These are phyloP conservation scores for Yamadazyma sp. DNA, from an alignment of 805 yeast genomes.

Conservation along the genomic window DNA sequence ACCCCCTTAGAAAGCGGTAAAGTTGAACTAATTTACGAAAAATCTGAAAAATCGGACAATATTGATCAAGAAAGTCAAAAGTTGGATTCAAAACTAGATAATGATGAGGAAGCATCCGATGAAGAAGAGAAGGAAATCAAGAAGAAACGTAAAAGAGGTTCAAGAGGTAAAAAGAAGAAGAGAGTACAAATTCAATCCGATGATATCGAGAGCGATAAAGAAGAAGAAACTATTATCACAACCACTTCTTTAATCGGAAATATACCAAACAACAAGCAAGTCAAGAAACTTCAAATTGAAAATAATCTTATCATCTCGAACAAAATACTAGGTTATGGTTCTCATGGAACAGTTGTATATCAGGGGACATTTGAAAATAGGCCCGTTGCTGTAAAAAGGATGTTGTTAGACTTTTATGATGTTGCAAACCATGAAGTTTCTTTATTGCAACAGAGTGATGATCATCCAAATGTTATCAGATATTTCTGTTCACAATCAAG, in stretches of 20 bases:
- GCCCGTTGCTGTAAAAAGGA: constrained; percentile 93
- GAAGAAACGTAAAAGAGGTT: constrained; percentile 77
- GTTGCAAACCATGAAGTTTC: constrained; percentile 90
- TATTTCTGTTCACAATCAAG: constrained; percentile 92
- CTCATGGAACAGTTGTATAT: constrained; percentile 94
- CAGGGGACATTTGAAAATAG: constrained; percentile 87
- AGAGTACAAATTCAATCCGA: constrained; percentile 27
- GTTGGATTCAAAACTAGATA: constrained; percentile 2
- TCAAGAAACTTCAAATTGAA: constrained; percentile 37
- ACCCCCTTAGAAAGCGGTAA: too few species aligned
- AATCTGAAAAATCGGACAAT: too few species aligned
- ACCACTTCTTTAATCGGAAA: constrained; percentile 30
- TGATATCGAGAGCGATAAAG: constrained; percentile 3
- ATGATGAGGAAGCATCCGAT: constrained; percentile 10
- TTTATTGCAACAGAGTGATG: constrained; percentile 88
- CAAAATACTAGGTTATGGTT: constrained; percentile 86
- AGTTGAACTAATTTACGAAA: too few species aligned
- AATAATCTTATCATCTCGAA: constrained; percentile 64
- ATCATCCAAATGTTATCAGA: constrained; percentile 91
- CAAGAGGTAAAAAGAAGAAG: constrained; percentile 64
- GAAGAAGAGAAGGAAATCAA: constrained; percentile 20
- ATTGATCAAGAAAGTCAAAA: too few species aligned
- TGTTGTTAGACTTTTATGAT: constrained; percentile 90
- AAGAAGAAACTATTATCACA: constrained; percentile 15
- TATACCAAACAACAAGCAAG: constrained; percentile 16